Base-by-base conservation (phyloP, 1,284 basidiomycete species). In the Apiotrichum porosum region DNA sequence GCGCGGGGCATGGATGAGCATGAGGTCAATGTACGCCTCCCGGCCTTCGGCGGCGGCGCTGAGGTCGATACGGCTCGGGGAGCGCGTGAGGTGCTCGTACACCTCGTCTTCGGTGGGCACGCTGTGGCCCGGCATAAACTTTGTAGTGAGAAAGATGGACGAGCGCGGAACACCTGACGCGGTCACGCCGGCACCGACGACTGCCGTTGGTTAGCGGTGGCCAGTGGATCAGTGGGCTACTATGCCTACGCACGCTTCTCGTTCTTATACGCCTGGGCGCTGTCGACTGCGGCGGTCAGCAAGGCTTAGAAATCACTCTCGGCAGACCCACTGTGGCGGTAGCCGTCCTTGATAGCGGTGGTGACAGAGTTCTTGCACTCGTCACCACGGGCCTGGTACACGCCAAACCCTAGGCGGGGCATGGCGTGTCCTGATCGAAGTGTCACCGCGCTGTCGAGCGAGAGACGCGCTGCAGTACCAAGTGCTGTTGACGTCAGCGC, bases 381-480 rank as follows among this genome's bases (percentile, higher is more conserved):
- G 55, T 81, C 52, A 73, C 65, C 81, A 33, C 58, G 46, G 76
- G 73, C 85, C 84, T 84, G 80, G 63, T 84, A 92, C 12, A 90
- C 84, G 14, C 88, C 88, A 46, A 89, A 83, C 1, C 88, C 88
- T 1, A 92, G 77, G n/a, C 80, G 69, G 35, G 88, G 88, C 72
- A 91, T 83, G 24, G 52, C 32, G 33, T 57, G 37, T 18, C 73
- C 73, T 13, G 63, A 66, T 18, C 57, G 38, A 18, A 75, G 63
- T 35, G 61, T 64, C 45, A 69, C 50, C 3, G 66, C 65, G 26
- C 60, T 61, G 9, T 58, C 42, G 22, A 71, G 47, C 0, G 64
- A 47, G 44, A 67, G 60, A 17, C 44, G 36, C 9, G 39, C 21
- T 2, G 48, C 42, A n/a, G n/a, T n/a, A n/a, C n/a, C n/a, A 19